Evolutionary conservation across 73 alveolate genomes (phyloP).

Genomic region (Paraurostyla sp.): DNA sequence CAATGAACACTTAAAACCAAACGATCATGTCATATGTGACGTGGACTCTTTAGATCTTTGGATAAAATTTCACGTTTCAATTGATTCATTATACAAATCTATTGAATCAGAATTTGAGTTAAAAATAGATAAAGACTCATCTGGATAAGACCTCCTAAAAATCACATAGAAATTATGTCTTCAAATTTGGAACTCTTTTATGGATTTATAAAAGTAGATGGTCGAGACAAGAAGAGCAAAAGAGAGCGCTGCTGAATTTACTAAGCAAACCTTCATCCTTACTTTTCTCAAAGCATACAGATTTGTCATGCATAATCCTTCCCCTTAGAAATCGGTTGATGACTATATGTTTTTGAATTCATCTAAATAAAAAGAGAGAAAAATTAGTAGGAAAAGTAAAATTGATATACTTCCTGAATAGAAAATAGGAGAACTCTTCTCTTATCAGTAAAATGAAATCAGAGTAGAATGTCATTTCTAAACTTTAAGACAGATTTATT

Average conservation of each 20-base stretch:
- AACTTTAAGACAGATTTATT: background rate
- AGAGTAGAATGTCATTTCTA: background rate
- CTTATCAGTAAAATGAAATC: background rate
- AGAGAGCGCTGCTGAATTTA: background rate
- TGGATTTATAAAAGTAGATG: background rate
- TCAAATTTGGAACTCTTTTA: conserved; percentile 19
- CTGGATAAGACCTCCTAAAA: background rate
- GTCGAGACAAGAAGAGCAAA: no score
- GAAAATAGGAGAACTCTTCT: background rate
- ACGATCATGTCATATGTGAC: conserved; percentile 55
- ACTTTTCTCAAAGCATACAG: no score
- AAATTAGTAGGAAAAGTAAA: no score
- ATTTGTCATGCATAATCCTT: no score
- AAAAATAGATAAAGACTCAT: background rate
- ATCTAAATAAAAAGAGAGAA: no score
- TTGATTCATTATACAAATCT: background rate
- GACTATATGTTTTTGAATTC: no score
- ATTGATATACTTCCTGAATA: background rate
- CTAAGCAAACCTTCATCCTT: no score
- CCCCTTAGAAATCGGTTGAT: no score
- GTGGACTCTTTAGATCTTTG: conserved; percentile 46
- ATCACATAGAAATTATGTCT: conserved; percentile 7
- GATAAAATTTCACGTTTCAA: background rate
- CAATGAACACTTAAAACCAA: conserved; percentile 13
- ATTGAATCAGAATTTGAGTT: conserved; percentile 13